phyloP scores from a whole-genome alignment of 177 flowering plant genomes.

The Vitis hybrid region DNA sequence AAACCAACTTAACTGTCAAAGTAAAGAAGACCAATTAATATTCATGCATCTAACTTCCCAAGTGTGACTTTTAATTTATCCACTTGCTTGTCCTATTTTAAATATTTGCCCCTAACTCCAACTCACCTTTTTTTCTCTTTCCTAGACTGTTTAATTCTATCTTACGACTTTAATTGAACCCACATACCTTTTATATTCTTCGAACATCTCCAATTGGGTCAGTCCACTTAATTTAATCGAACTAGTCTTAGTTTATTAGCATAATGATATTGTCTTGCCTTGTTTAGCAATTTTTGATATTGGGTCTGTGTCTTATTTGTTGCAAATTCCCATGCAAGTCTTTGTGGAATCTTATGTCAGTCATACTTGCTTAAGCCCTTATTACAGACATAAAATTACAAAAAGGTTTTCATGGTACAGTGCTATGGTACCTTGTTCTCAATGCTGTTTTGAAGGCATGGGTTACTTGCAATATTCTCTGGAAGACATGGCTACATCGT shows the following conservation, averaged over 20 bases:
- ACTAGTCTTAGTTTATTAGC: background rate
- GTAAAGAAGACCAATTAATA: background rate
- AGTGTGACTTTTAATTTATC: background rate
- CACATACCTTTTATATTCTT: background rate
- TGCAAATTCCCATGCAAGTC: no score
- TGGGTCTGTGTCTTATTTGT: no score
- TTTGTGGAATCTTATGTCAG: no score
- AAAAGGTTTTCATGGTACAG: no score
- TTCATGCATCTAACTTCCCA: background rate
- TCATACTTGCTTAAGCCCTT: no score
- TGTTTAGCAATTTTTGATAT: no score
- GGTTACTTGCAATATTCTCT: no score
- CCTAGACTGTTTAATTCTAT: background rate
- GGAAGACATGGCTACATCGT: no score
- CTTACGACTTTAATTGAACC: background rate
- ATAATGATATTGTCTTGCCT: background rate
- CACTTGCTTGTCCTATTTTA: background rate
- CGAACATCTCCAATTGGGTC: background rate
- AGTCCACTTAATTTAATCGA: constrained; percentile 2
- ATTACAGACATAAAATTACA: no score
- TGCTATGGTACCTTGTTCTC: no score
- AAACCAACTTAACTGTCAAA: constrained; percentile 6
- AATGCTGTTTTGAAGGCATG: no score
- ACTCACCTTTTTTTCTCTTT: background rate
- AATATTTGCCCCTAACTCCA: background rate